A percentile compares a stretch with the other conserved stretches of the same genome.
Evolutionary conservation across 805 yeast species (phyloP).

Genomic region (Metschnikowia henanensis): DNA sequence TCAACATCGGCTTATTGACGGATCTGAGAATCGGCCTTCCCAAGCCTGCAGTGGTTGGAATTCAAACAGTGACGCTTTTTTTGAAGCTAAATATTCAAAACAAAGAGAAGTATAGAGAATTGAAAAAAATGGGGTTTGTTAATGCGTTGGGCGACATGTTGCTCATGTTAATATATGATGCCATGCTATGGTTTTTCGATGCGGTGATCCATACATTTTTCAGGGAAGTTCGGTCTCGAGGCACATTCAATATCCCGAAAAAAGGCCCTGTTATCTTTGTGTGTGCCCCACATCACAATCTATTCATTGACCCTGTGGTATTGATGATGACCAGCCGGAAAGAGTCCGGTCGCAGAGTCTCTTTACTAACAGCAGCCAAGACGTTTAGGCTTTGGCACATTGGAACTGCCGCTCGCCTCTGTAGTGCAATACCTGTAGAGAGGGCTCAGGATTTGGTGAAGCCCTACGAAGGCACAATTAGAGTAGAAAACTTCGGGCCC

Average conservation of each 20-base stretch:
- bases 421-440: conserved; percentile 42
- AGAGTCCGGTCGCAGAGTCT: conserved; percentile 30
- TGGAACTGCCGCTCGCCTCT: conserved; percentile 32
- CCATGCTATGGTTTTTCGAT: conserved; percentile 33
- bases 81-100: too few species aligned
- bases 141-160: background rate
- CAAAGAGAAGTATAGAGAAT: too few species aligned
- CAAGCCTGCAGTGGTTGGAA: too few species aligned
- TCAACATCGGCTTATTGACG: too few species aligned
- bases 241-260: conserved; percentile 39
- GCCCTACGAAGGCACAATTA: conserved; percentile 30
- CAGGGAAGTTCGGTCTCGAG: conserved; percentile 39
- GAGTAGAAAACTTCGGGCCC: conserved; percentile 20
- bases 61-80: too few species aligned
- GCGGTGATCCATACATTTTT: conserved; percentile 40
- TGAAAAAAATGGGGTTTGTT: background rate
- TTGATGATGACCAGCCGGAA: conserved; percentile 38
- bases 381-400: conserved; percentile 33
- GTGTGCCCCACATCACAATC: conserved; percentile 45
- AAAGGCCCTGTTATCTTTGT: conserved; percentile 40
- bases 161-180: conserved; percentile 24
- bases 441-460: conserved; percentile 41
- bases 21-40: too few species aligned
- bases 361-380: conserved; percentile 39
- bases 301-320: conserved; percentile 40